Evolutionary conservation across 768 basidiomycete genomes (phyloP).

Genomic region (Mycena rebaudengoi): DNA sequence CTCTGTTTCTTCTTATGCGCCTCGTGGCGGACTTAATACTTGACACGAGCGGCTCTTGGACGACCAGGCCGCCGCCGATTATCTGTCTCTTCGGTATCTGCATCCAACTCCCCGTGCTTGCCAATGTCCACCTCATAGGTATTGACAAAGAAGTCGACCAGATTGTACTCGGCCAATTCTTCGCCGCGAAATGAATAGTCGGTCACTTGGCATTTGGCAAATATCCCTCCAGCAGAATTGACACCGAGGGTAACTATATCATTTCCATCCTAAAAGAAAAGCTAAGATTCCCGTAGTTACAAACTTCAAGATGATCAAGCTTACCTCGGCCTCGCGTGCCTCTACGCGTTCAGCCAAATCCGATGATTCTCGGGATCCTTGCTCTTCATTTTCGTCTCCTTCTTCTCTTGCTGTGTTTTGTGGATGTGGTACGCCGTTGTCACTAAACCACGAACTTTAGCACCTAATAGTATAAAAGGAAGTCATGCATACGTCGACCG

Average conservation of each 20-base stretch:
- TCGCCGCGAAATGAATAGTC: constrained; percentile 39
- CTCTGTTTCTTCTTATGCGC: constrained; percentile 9
- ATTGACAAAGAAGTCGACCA: constrained; percentile 39
- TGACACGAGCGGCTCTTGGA: constrained; percentile 9
- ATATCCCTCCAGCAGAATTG: constrained; percentile 13
- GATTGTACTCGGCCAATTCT: constrained; percentile 18
- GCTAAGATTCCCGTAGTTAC: no score
- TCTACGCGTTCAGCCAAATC: neutral
- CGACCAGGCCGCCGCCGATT: constrained; percentile 13
- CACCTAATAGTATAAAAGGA: neutral
- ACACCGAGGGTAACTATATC: constrained; percentile 9
- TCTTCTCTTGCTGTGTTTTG: no score
- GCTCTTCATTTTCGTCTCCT: neutral
- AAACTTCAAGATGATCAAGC: neutral
- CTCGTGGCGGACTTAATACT: constrained; percentile 16
- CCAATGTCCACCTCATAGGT: constrained; percentile 40
- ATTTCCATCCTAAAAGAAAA: constrained; percentile 8
- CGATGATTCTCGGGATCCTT: neutral
- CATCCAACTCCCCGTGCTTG: neutral
- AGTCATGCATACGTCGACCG: neutral
- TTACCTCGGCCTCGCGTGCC: neutral
- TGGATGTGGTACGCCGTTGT: neutral
- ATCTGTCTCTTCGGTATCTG: constrained; percentile 11
- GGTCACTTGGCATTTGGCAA: constrained; percentile 28
- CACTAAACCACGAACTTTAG: neutral